Evolutionary conservation across 1,284 basidiomycete genomes (phyloP).

Genomic region (Malassezia equina): DNA sequence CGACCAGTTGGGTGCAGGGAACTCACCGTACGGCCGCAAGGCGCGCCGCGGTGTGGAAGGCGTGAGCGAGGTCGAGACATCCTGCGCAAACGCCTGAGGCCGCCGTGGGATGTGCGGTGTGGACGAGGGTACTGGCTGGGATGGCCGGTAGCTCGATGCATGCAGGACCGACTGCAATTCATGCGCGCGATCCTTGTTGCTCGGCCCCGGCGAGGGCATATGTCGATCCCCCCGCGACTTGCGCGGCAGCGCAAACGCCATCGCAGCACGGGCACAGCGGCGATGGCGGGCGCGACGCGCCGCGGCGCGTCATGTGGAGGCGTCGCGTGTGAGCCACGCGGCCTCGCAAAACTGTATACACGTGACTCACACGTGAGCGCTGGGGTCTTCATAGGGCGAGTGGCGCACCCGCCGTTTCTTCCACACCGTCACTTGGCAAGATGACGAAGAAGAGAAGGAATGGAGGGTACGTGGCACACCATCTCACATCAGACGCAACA

Average conservation of each 20-base stretch:
- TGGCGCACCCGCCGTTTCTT: slow-evolving; percentile 1
- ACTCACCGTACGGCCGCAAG: slow-evolving; percentile 10
- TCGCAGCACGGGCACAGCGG: neutral
- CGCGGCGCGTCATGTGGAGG: slow-evolving; percentile 9
- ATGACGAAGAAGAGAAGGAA: slow-evolving; percentile 98
- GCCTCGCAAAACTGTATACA: slow-evolving; percentile 13
- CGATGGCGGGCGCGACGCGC: neutral
- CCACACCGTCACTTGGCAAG: slow-evolving; percentile 20
- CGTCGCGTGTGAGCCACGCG: slow-evolving; percentile 1
- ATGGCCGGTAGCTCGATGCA: neutral
- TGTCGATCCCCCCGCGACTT: slow-evolving; percentile 10
- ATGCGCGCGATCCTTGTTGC: neutral
- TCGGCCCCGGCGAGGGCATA: neutral
- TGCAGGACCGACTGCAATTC: slow-evolving; percentile 9
- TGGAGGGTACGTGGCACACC: slow-evolving; percentile 49
- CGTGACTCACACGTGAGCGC: slow-evolving; percentile 14
- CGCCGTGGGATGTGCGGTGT: slow-evolving; percentile 7
- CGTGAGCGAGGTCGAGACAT: slow-evolving; percentile 1
- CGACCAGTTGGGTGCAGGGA: slow-evolving; percentile 4
- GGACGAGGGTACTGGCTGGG: neutral
- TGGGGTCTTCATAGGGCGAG: neutral
- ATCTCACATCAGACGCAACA: slow-evolving; percentile 51
- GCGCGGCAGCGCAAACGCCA: slow-evolving; percentile 19
- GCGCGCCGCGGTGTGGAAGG: slow-evolving; percentile 13
- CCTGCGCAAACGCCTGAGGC: slow-evolving; percentile 9